These are phyloP conservation scores for Dissoconium aciculare DNA, from an alignment of 2,329 filamentous ascomycete genomes.

Conservation along the genomic window DNA sequence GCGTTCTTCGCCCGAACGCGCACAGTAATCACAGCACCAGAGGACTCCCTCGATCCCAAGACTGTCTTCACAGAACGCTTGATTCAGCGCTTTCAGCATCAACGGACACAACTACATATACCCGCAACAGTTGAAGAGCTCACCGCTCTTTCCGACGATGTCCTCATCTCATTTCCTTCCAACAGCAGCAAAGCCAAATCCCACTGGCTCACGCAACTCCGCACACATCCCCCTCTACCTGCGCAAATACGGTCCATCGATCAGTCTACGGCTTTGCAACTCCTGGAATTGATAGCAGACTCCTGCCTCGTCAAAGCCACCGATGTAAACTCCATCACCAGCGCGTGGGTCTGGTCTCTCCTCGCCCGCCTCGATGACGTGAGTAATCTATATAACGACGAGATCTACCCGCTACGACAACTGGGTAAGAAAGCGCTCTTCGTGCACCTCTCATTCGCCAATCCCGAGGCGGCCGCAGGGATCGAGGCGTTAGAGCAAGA, in stretches of 20 bases:
- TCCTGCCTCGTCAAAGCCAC: slow-evolving; percentile 48
- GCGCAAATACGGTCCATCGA: slow-evolving; percentile 41
- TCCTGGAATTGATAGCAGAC: slow-evolving; percentile 45
- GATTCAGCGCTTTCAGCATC: slow-evolving; percentile 45
- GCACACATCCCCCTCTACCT: slow-evolving; percentile 32
- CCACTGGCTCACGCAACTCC: slow-evolving; percentile 38
- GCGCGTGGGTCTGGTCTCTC: slow-evolving; percentile 74
- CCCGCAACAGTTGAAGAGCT: slow-evolving; percentile 40
- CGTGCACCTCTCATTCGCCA: slow-evolving; percentile 17
- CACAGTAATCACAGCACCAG: slow-evolving; percentile 17
- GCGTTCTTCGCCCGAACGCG: slow-evolving; percentile 55
- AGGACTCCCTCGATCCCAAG: slow-evolving; percentile 33
- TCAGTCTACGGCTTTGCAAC: slow-evolving; percentile 48
- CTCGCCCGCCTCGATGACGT: slow-evolving; percentile 54
- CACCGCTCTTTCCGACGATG: slow-evolving; percentile 37
- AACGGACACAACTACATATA: slow-evolving; percentile 47
- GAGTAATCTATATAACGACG: slow-evolving; percentile 59
- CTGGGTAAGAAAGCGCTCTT: slow-evolving; percentile 55
- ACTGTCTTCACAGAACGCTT: slow-evolving; percentile 55
- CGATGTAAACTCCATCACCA: slow-evolving; percentile 49
- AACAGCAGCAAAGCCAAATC: slow-evolving; percentile 38
- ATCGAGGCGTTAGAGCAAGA: slow-evolving; percentile 13
- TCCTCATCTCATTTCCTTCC: slow-evolving; percentile 39
- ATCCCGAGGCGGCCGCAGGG: slow-evolving; percentile 15
- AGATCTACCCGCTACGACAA: slow-evolving; percentile 63